phyloP scores from a whole-genome alignment of 345 rosid genomes.

The Murraya paniculata region DNA sequence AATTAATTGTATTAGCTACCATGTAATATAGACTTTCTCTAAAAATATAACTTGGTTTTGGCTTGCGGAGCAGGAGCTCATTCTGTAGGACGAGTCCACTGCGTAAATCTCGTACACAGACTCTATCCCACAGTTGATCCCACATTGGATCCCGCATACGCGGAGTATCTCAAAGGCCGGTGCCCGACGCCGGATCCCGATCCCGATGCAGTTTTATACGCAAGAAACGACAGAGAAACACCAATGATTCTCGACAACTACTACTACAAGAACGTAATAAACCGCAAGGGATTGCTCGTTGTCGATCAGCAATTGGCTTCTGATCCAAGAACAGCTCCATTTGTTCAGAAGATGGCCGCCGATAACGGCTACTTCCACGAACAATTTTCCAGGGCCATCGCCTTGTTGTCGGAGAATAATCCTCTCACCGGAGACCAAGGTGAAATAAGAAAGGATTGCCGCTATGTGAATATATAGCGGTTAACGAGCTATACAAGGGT shows the following conservation, averaged over 20 bases:
- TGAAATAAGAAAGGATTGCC: slow-evolving; percentile 77
- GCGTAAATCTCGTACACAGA: slow-evolving; percentile 63
- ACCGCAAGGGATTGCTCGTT: slow-evolving; percentile 59
- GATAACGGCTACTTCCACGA: slow-evolving; percentile 67
- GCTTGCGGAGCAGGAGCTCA: slow-evolving; percentile 53
- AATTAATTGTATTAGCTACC: too few relatives aligned
- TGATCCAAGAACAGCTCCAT: slow-evolving; percentile 57
- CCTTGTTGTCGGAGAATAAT: slow-evolving; percentile 65
- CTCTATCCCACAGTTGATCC: slow-evolving; percentile 76
- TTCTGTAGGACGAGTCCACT: slow-evolving; percentile 84
- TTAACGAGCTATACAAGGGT: too few relatives aligned
- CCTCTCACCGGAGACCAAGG: slow-evolving; percentile 70
- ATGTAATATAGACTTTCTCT: too few relatives aligned
- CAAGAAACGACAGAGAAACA: slow-evolving; percentile 73
- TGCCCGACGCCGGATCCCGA: slow-evolving; percentile 61
- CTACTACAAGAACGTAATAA: slow-evolving; percentile 62
- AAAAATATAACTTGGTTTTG: background rate
- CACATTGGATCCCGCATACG: slow-evolving; percentile 57
- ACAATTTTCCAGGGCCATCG: slow-evolving; percentile 59
- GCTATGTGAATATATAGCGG: slow-evolving; percentile 31
- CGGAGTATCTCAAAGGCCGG: slow-evolving; percentile 56
- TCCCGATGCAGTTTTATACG: slow-evolving; percentile 50
- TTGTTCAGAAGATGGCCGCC: slow-evolving; percentile 64
- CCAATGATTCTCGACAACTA: slow-evolving; percentile 83
- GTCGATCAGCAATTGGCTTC: slow-evolving; percentile 67